Conservation (phyloP, 441 rosid species). For the Adansonia grandidieri region DNA sequence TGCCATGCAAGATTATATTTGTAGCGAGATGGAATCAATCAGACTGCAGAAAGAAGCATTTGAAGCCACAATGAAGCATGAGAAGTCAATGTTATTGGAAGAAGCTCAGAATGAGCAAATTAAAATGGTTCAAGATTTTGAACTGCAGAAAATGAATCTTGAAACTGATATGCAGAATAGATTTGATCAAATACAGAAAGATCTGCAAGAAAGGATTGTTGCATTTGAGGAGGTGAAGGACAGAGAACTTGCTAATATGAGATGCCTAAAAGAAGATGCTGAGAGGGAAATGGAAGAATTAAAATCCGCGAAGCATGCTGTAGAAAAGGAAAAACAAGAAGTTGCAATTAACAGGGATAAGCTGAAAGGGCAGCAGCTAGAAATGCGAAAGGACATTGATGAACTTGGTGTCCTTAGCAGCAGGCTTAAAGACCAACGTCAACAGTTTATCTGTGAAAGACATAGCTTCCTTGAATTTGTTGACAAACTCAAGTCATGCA, state of each 20-base stretch:
- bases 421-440: conserved; percentile 60
- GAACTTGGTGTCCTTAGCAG: conserved; percentile 64
- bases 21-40: conserved; percentile 59
- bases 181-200: conserved; percentile 63
- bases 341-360: conserved; percentile 50
- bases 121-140: conserved; percentile 64
- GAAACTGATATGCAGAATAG: conserved; percentile 50
- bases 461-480: conserved; percentile 57
- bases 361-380: conserved; percentile 58
- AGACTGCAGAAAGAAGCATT: conserved; percentile 70
- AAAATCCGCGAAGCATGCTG: conserved; percentile 45
- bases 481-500: conserved; percentile 64
- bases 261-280: conserved; percentile 49
- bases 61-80: conserved; percentile 65
- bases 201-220: conserved; percentile 44
- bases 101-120: conserved; percentile 53
- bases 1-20: conserved; percentile 46
- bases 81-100: conserved; percentile 56
- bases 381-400: conserved; percentile 62
- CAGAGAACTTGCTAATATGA: conserved; percentile 48
- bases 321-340: conserved; percentile 56
- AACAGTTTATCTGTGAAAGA: conserved; percentile 54
- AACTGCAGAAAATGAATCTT: conserved; percentile 50
- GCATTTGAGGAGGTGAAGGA: conserved; percentile 54
- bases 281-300: conserved; percentile 59